Evolutionary conservation across 1,284 basidiomycete species (phyloP).

Genomic region (Ustilago hordei): DNA sequence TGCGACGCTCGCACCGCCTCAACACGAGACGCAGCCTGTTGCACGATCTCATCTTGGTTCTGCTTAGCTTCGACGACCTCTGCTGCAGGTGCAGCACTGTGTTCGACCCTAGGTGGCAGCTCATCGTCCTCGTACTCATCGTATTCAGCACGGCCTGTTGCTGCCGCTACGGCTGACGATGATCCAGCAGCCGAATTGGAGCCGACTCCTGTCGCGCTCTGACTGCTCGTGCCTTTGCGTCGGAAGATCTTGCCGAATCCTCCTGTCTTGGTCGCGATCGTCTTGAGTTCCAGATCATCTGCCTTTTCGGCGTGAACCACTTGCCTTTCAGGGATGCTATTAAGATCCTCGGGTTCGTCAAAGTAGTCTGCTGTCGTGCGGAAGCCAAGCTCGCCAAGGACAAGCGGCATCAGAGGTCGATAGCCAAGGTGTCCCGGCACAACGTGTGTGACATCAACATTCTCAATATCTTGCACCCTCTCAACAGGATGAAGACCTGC

Average conservation of each 20-base stretch:
- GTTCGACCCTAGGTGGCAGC: slow-evolving; percentile 53
- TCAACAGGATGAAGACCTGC: slow-evolving; percentile 67
- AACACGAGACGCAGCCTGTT: slow-evolving; percentile 36
- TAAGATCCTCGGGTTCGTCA: slow-evolving; percentile 68
- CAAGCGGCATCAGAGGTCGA: slow-evolving; percentile 66
- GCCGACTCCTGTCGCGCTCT: slow-evolving; percentile 17
- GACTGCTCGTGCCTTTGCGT: slow-evolving; percentile 40
- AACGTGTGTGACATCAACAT: slow-evolving; percentile 67
- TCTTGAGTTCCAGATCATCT: slow-evolving; percentile 43
- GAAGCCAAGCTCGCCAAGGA: slow-evolving; percentile 67
- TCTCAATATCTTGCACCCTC: slow-evolving; percentile 65
- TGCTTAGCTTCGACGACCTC: slow-evolving; percentile 36
- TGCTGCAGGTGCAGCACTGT: slow-evolving; percentile 3
- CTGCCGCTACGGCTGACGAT: slow-evolving; percentile 6
- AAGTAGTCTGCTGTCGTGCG: slow-evolving; percentile 68
- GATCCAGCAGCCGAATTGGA: slow-evolving; percentile 21
- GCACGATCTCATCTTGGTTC: slow-evolving; percentile 38
- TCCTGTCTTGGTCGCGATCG: slow-evolving; percentile 54
- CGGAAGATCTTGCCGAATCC: slow-evolving; percentile 61
- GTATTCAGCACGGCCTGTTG: slow-evolving; percentile 28
- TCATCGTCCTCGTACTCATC: slow-evolving; percentile 64
- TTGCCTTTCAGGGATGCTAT: slow-evolving; percentile 64
- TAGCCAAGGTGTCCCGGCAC: slow-evolving; percentile 68
- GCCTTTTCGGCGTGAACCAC: slow-evolving; percentile 42
- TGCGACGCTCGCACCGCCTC: slow-evolving; percentile 40